Evolutionary conservation across 495 filamentous ascomycete species (phyloP).

Genomic region (Sordaria brevicollis): DNA sequence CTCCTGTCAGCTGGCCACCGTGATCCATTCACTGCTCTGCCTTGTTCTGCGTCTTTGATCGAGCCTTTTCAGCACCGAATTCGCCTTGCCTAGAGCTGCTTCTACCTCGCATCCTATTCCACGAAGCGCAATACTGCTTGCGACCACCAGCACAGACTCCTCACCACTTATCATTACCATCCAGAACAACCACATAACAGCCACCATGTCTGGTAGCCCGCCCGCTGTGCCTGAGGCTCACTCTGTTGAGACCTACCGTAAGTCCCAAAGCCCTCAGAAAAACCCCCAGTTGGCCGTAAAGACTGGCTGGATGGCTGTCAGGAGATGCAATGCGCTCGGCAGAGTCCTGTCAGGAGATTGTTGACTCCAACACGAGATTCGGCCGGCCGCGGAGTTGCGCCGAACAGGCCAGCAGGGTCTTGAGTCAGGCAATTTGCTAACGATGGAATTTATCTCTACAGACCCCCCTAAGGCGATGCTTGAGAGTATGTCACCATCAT

Average conservation of each 20-base stretch:
- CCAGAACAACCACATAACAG: background rate
- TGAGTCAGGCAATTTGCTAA: constrained; percentile 3
- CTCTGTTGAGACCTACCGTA: constrained; percentile 73
- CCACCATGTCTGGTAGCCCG: constrained; percentile 7
- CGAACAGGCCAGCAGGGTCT: background rate
- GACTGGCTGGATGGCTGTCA: background rate
- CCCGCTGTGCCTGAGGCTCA: constrained; percentile 77
- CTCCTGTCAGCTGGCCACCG: background rate
- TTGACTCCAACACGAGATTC: background rate
- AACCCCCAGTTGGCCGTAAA: constrained; percentile 3
- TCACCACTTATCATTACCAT: background rate
- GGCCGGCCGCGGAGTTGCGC: background rate
- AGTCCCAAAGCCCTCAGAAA: constrained; percentile 8
- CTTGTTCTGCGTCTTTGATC: background rate
- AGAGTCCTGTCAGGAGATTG: background rate
- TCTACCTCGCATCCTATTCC: background rate
- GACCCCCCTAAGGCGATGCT: constrained; percentile 51
- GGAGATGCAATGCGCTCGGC: background rate
- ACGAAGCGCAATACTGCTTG: background rate
- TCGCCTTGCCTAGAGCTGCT: background rate
- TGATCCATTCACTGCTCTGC: background rate
- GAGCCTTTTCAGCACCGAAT: background rate
- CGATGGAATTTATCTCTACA: constrained; percentile 9
- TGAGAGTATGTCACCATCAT: constrained; percentile 42
- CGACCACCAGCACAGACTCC: background rate